Conservation (phyloP, 75 land plant genomes). For the Sequoia sempervirens region DNA sequence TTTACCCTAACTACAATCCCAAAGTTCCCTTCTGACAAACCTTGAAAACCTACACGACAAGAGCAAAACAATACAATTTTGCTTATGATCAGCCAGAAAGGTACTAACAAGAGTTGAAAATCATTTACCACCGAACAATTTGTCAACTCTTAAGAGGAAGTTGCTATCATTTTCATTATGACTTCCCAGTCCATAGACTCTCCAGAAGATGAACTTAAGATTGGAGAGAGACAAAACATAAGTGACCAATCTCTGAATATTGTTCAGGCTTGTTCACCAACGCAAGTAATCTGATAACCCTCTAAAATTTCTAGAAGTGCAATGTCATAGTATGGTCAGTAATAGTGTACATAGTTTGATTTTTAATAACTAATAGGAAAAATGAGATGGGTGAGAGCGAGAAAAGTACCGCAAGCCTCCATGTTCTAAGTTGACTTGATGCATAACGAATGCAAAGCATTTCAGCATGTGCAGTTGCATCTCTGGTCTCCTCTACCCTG, state of each 20-base stretch:
- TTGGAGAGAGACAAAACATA: neutral
- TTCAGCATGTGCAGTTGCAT: slow-evolving; percentile 97
- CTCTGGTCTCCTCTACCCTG: slow-evolving; percentile 80
- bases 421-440: slow-evolving; percentile 55
- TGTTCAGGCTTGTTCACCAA: neutral
- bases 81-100: neutral
- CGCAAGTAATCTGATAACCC: neutral
- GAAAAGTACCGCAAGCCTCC: slow-evolving; percentile 76
- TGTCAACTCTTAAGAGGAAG: neutral
- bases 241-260: neutral
- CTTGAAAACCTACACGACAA: neutral
- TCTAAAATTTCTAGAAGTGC: neutral
- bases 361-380: neutral
- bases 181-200: neutral
- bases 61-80: neutral
- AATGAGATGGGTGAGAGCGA: neutral
- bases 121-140: neutral
- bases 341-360: neutral
- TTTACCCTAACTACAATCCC: too few relatives aligned
- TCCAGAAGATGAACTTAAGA: neutral
- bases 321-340: neutral
- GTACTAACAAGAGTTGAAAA: neutral
- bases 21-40: neutral
- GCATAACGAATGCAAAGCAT: slow-evolving; percentile 92
- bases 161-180: neutral